Evolutionary conservation across 345 rosid genomes (phyloP).

Genomic region (Durio zibethinus): DNA sequence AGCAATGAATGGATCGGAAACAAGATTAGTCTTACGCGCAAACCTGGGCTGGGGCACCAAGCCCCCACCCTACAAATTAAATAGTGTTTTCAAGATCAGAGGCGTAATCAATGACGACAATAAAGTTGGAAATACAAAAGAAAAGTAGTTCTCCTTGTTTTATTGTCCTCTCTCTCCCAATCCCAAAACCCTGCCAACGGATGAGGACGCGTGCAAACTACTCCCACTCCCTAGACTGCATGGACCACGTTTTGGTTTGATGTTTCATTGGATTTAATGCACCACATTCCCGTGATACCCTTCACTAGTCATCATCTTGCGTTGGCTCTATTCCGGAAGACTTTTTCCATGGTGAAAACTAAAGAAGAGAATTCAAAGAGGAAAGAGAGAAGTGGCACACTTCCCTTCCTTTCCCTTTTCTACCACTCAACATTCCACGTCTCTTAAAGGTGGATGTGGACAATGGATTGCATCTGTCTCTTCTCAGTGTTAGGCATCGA

Average conservation of each 20-base stretch:
- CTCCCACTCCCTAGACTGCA: slow-evolving; percentile 26
- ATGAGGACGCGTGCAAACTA: slow-evolving; percentile 33
- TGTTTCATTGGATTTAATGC: slow-evolving; percentile 24
- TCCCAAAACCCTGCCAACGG: not conserved
- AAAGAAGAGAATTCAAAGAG: not conserved
- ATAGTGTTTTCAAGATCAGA: not conserved
- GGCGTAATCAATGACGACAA: slow-evolving; percentile 39
- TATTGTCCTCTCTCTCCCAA: not conserved
- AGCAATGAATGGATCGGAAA: not conserved
- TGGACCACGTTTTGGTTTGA: slow-evolving; percentile 41
- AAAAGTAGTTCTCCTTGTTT: not conserved
- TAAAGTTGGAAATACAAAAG: not conserved
- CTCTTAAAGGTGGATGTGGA: slow-evolving; percentile 7
- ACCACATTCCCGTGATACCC: slow-evolving; percentile 27
- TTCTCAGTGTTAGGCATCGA: not conserved
- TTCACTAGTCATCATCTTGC: slow-evolving; percentile 3
- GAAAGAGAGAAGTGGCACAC: not conserved
- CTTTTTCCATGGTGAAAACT: not conserved
- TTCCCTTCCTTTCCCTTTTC: not conserved
- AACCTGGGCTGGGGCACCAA: slow-evolving; percentile 9
- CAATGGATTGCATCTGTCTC: slow-evolving; percentile 8
- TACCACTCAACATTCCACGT: not conserved
- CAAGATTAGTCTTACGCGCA: not conserved
- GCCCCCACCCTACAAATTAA: slow-evolving; percentile 35
- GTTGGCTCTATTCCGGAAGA: slow-evolving; percentile 5